phyloP scores from a whole-genome alignment of 208 protist genomes.

The Leishmania gerbilli region DNA sequence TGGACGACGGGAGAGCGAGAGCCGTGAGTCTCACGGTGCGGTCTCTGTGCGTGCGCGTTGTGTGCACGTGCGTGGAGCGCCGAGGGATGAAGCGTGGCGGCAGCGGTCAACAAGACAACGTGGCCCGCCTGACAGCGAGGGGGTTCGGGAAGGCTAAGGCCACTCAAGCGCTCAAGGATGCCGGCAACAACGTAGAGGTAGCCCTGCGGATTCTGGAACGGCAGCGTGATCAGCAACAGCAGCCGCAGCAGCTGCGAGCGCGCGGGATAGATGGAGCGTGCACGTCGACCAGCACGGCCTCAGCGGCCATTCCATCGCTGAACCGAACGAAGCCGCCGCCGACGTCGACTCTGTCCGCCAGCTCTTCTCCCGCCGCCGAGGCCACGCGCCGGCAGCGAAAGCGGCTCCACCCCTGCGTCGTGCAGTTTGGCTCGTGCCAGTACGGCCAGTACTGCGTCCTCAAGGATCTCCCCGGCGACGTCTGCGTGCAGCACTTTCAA shows the following conservation, averaged over 20 bases:
- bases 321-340: constrained; percentile 1
- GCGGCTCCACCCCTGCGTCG: constrained; percentile 68
- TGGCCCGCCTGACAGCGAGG: constrained; percentile 40
- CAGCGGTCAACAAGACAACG: not conserved
- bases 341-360: not conserved
- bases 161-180: constrained; percentile 63
- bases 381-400: constrained; percentile 8
- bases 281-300: not conserved
- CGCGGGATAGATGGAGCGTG: not conserved
- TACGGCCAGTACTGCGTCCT: constrained; percentile 66
- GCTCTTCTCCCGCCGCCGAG: not conserved
- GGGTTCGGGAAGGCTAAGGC: constrained; percentile 71
- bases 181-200: constrained; percentile 48
- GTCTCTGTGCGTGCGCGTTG: constrained; percentile 2
- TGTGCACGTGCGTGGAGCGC: not conserved
- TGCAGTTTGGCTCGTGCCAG: constrained; percentile 69
- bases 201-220: constrained; percentile 54
- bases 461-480: constrained; percentile 64
- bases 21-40: not conserved
- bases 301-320: constrained; percentile 19
- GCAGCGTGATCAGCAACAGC: constrained; percentile 32
- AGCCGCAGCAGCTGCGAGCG: constrained; percentile 9
- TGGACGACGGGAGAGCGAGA: not conserved
- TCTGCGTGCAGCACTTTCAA: constrained; percentile 77
- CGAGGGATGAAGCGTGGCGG: not conserved